These are phyloP conservation scores for Jasminum sambac DNA, from an alignment of 257 asterid genomes.

Conservation along the genomic window DNA sequence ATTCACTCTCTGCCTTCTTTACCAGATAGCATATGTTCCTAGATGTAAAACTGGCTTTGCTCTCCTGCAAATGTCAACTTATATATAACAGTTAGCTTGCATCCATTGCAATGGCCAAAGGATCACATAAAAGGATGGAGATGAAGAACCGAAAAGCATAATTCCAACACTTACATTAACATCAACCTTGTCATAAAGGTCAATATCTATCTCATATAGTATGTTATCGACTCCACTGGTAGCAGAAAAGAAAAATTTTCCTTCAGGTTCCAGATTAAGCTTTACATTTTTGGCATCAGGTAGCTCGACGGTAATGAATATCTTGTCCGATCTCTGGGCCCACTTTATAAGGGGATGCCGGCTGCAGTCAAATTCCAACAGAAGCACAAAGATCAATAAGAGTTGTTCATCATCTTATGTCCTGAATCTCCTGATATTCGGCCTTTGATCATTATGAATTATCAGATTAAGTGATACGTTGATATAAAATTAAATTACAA, in stretches of 20 bases:
- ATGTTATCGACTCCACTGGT: constrained; percentile 46
- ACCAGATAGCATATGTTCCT: constrained; percentile 57
- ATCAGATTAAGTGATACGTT: not conserved
- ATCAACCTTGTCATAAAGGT: constrained; percentile 63
- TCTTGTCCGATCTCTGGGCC: constrained; percentile 65
- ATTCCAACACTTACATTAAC: constrained; percentile 45
- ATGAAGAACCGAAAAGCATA: not conserved
- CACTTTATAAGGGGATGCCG: constrained; percentile 68
- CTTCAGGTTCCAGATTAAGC: constrained; percentile 66
- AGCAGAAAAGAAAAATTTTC: constrained; percentile 68
- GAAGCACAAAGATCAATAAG: not conserved
- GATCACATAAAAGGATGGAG: not conserved
- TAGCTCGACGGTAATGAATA: constrained; percentile 62
- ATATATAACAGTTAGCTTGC: not conserved
- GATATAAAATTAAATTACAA: not conserved
- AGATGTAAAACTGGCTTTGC: constrained; percentile 47
- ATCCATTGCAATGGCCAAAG: not conserved
- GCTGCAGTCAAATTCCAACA: constrained; percentile 33
- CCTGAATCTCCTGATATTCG: not conserved
- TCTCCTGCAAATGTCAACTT: constrained; percentile 49
- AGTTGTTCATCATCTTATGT: not conserved
- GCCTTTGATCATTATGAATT: not conserved
- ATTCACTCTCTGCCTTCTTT: constrained; percentile 72
- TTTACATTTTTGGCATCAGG: constrained; percentile 74
- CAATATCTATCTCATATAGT: constrained; percentile 53